These are phyloP conservation scores for Fusarium temperatum DNA, from an alignment of 2,329 filamentous ascomycete species.

Conservation along the genomic window DNA sequence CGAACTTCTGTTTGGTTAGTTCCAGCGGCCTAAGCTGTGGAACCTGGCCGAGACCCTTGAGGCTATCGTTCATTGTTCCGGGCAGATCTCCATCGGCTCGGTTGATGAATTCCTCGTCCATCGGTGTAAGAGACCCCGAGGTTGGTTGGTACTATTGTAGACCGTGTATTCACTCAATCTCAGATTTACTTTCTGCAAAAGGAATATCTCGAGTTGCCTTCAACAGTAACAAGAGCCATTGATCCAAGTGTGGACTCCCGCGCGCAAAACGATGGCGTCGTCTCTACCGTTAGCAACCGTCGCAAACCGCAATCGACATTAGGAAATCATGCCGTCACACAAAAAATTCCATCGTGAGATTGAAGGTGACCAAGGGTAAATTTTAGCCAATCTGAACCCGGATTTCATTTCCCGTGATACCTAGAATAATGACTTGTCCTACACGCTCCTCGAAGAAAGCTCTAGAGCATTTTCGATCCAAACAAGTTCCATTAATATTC, in stretches of 20 bases:
- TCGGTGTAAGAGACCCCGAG: conserved; percentile 22
- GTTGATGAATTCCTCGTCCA: conserved; percentile 3
- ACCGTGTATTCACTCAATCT: background rate
- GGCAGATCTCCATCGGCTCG: conserved; percentile 16
- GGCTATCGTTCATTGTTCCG: background rate
- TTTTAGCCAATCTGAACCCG: conserved; percentile 22
- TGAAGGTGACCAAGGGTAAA: background rate
- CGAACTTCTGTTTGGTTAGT: conserved; percentile 24
- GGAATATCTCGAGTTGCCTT: background rate
- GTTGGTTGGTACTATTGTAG: background rate
- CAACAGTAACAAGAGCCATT: background rate
- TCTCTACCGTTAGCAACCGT: conserved; percentile 33
- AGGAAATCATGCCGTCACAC: conserved; percentile 21
- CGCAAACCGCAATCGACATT: conserved; percentile 23
- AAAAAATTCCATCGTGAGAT: conserved; percentile 4
- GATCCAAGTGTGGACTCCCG: background rate
- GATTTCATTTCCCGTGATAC: conserved; percentile 21
- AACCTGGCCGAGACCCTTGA: conserved; percentile 12
- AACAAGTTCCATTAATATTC: background rate
- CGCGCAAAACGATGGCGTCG: background rate
- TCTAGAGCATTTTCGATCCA: background rate
- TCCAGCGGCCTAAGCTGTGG: conserved; percentile 25
- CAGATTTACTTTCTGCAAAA: background rate
- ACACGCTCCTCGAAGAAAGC: background rate
- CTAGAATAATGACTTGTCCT: conserved; percentile 11